Percentiles rank a stretch among this genome's conserved stretches.
phyloP scores from a whole-genome alignment of 352 stramenopile species.

The Phytophthora sojae region DNA sequence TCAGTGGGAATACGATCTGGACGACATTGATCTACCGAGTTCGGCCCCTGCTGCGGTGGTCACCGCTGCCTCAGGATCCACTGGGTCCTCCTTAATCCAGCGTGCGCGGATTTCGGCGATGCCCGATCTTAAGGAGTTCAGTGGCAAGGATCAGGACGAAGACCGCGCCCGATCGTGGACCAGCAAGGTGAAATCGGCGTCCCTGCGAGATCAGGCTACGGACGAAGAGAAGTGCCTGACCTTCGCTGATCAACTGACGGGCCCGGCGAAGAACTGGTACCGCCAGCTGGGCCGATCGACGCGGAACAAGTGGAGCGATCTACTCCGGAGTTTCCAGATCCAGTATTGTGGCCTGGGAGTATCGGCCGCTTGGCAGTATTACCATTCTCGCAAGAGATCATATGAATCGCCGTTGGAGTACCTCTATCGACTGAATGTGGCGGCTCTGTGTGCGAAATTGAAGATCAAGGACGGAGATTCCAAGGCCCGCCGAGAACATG shows the following conservation, averaged over 20 bases:
- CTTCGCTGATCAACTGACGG: conserved; percentile 2
- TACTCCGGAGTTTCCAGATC: background rate
- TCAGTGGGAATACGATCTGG: background rate
- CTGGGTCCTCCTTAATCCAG: background rate
- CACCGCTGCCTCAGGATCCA: background rate
- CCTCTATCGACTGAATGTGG: background rate
- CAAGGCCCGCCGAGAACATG: background rate
- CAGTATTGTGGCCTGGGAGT: background rate
- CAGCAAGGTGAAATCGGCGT: conserved; percentile 4
- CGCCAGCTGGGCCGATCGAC: background rate
- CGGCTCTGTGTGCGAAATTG: background rate
- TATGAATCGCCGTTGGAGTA: background rate
- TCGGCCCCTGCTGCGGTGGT: background rate
- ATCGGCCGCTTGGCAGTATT: background rate
- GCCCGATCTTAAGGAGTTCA: conserved; percentile 11
- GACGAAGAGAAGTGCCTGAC: conserved; percentile 7
- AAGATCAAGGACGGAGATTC: background rate
- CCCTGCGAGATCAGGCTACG: background rate
- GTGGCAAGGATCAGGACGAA: background rate
- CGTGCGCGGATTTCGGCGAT: conserved; percentile 1
- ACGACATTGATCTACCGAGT: background rate
- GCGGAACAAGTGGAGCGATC: background rate
- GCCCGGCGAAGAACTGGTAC: conserved; percentile 8
- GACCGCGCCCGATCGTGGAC: background rate
- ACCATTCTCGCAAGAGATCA: background rate